Base-by-base conservation (phyloP, 352 stramenopile genomes). In the Pythium pyrilobum region DNA sequence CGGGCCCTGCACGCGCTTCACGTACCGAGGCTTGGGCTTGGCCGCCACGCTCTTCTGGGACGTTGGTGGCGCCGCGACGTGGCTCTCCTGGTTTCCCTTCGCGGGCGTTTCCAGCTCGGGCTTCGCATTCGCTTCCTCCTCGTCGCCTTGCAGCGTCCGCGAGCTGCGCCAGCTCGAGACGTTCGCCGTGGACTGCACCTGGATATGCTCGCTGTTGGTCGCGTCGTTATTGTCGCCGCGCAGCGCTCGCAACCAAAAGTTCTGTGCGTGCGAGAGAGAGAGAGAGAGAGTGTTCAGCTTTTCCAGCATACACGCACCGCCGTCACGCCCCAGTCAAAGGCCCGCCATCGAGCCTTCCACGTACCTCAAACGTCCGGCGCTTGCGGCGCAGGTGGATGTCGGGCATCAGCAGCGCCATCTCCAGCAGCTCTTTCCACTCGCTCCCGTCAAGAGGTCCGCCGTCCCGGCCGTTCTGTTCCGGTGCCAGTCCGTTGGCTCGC, bases 321-420 rank as follows among this genome's bases (percentile, higher is more conserved):
- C n/a, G n/a, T n/a, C n/a, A n/a, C n/a, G n/a, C n/a, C n/a, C n/a
- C n/a, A n/a, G n/a, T 42, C 4, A 49, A 20, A 7, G 11, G 5
- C n/a, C 25, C 24, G 24, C 12, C n/a, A 9, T 24, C 23, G 13
- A 20, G 12, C n/a, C 1, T 24, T 6, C 13, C 9, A 54, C 66
- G 31, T 46, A 87, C 80, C 65, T 87, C 68, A 23, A 87, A 59
- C 46, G 67, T 67, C 42, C 59, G 66, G n/a, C 81, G 78, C 20
- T 67, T 77, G 11, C 72, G 77, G 9, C 77, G 77, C 28, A 91
- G 70, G 25, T 83, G 81, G 45, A 86, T 81, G 56, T 87, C 75
- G 24, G 75, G 75, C 73, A 87, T 84, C 42, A 85, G 57, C 46
- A 85, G 47, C 43, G 73, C 51, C 73, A 86, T 87, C 28, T 25